These are phyloP conservation scores for Nicotiana obtusifolia DNA, from an alignment of 257 asterid species.

Conservation along the genomic window DNA sequence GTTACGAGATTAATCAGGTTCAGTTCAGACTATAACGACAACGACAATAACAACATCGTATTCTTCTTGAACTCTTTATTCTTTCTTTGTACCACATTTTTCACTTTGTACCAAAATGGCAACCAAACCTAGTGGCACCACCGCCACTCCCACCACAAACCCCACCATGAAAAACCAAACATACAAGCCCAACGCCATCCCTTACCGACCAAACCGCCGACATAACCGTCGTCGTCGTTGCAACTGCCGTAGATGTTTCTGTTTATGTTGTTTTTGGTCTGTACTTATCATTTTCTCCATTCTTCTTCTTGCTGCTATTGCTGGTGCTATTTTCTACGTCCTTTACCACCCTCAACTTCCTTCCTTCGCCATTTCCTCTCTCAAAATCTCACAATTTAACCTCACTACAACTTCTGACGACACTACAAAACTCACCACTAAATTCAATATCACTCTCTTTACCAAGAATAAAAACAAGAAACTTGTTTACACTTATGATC, in stretches of 20 bases:
- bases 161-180: neutral
- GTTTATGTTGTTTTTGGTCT: neutral
- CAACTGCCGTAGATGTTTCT: neutral
- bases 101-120: neutral
- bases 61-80: too few species aligned
- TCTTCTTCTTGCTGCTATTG: slow-evolving; percentile 58
- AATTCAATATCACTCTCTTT: slow-evolving; percentile 53
- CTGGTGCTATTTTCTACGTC: slow-evolving; percentile 57
- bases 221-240: neutral
- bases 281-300: slow-evolving; percentile 36
- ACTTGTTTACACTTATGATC: slow-evolving; percentile 42
- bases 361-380: slow-evolving; percentile 49
- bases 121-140: neutral
- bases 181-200: neutral
- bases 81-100: neutral
- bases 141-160: neutral
- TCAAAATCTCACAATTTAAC: slow-evolving; percentile 56
- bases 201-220: neutral
- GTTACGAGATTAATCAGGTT: neutral
- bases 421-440: slow-evolving; percentile 54
- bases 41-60: fast-evolving
- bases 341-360: slow-evolving; percentile 79
- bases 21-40: neutral
- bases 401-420: slow-evolving; percentile 67
- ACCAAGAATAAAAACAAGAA: slow-evolving; percentile 60